Base-by-base conservation (phyloP, 2,329 filamentous ascomycete species). In the Fusarium penzigii region DNA sequence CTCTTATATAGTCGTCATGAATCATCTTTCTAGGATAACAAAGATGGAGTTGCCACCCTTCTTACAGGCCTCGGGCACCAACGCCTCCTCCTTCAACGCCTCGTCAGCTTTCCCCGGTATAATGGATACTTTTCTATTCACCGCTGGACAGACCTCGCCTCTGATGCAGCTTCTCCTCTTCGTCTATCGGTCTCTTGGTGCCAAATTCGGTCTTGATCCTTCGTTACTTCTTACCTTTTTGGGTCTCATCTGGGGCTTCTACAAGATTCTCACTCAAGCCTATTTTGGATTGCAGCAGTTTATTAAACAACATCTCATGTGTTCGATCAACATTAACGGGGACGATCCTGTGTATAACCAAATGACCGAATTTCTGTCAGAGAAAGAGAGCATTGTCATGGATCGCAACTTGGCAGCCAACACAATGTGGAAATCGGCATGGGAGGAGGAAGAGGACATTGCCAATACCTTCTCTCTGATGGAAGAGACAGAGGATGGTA, bases 311-410 rank as follows among this genome's bases (percentile, higher is more conserved):
- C 72, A 82, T 56, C 72, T 83, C 49, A 80, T 77, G 67, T 75
- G 78, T 46, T 75, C 73, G 55, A 74, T 87, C 49, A 76, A 77
- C 46, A 73, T 87, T 44, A 75, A 71, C 51, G 79, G 78, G 53
- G 75, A 74, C 41, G 84, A 87, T 60, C 77, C 81, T 48, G 83
- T 86, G 29, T 85, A 84, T 61, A 46, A 65, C 3, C 79, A 86
- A 47, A 61, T 87, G 44, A 83, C 86, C 73, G 76, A 78, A 47
- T 87, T 80, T 73, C 74, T 86, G 8, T 78, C 79, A 0, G 66
- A 75, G 39, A 79, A 85, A 62, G 77, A 78, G 10, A 73, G 71
- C 17, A 76, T 82, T 53, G 72, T 72, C 32, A 76, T 76, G 43
- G 82, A 80, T 38, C 75, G 80, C 13, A 75, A 75, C 6, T 69